A percentile compares a stretch with the other conserved stretches of the same genome.
Conservation (phyloP, 148 eudicot genomes). For the Oxyria digyna region DNA sequence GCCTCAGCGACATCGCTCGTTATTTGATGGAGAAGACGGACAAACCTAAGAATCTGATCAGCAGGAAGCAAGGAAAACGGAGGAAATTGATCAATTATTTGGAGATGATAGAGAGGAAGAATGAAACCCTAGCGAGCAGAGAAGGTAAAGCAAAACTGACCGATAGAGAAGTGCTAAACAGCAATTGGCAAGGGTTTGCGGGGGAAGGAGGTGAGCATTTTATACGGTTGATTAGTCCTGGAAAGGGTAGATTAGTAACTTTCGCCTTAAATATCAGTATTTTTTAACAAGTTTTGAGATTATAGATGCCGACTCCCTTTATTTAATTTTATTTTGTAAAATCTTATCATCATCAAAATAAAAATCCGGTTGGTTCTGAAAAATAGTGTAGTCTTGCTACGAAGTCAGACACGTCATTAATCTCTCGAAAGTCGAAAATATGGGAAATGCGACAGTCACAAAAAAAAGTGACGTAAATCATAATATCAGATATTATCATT, state of each 20-base stretch:
- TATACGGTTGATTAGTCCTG: not conserved
- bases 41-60: constrained; percentile 1
- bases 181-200: constrained; percentile 4
- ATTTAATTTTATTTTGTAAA: too few species aligned
- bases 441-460: too few species aligned
- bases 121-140: not conserved
- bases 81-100: not conserved
- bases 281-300: too few species aligned
- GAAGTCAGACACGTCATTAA: too few species aligned
- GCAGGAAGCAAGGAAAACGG: not conserved
- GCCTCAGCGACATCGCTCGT: constrained; percentile 26
- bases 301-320: too few species aligned
- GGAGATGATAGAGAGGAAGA: not conserved
- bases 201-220: not conserved
- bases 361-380: too few species aligned
- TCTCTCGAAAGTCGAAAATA: too few species aligned
- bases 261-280: too few species aligned
- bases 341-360: too few species aligned
- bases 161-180: not conserved
- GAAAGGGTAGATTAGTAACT: not conserved
- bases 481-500: too few species aligned
- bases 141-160: constrained; percentile 7
- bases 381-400: too few species aligned
- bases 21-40: not conserved
- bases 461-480: too few species aligned